phyloP scores from a whole-genome alignment of 2,329 filamentous ascomycete species.

The Aspergillus alliaceus region DNA sequence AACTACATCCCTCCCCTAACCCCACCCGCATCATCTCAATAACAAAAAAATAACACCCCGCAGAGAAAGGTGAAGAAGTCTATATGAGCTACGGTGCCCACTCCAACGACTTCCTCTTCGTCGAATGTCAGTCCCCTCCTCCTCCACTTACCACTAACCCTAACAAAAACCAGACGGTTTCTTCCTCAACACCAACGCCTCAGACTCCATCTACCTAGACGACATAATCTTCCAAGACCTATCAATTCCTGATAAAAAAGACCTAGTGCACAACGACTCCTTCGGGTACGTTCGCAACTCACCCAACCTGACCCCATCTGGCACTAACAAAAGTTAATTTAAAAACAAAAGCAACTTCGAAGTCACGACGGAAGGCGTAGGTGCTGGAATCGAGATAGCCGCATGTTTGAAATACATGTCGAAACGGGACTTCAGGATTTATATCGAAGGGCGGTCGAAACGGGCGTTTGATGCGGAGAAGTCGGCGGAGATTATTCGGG shows the following conservation, averaged over 20 bases:
- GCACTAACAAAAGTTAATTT: no score
- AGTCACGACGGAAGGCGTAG: constrained; percentile 27
- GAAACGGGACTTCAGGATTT: constrained; percentile 27
- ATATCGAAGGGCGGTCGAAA: constrained; percentile 24
- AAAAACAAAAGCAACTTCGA: constrained; percentile 29
- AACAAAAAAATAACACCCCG: not conserved
- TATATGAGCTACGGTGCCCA: constrained; percentile 42
- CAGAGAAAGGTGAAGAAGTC: constrained; percentile 38
- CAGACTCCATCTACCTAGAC: constrained; percentile 36
- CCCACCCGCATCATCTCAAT: not conserved
- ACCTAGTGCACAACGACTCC: constrained; percentile 22
- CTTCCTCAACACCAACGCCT: constrained; percentile 32
- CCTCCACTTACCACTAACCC: not conserved
- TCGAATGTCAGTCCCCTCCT: constrained; percentile 32
- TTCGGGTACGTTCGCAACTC: constrained; percentile 24
- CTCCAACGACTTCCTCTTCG: constrained; percentile 36
- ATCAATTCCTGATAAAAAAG: constrained; percentile 18
- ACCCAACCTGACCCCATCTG: no score
- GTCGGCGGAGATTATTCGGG: constrained; percentile 24
- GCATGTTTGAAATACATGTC: constrained; percentile 33
- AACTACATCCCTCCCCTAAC: not conserved
- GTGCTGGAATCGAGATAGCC: constrained; percentile 29
- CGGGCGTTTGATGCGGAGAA: constrained; percentile 18
- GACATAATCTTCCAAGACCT: constrained; percentile 32
- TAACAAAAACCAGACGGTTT: constrained; percentile 34